Base-by-base conservation (phyloP, 225 moss, liverwort and hornwort genomes). In the Marchantia polymorpha region DNA sequence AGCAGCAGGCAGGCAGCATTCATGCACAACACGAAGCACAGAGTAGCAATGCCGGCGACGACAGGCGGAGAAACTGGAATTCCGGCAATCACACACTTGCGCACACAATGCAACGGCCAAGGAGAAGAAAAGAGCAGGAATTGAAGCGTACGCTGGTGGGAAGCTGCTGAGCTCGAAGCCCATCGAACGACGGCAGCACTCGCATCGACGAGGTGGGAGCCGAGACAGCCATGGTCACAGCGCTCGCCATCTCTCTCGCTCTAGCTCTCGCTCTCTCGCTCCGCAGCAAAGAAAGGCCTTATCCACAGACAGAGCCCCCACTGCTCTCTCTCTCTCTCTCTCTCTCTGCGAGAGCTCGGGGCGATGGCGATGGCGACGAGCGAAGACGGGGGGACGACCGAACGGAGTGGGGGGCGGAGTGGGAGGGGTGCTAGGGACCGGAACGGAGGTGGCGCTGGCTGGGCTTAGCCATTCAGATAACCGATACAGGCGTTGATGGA, bases 161-260 rank as follows among this genome's bases (percentile, higher is more conserved):
- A 46, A 49, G 65, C 51, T 67, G 78, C 12, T 59, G 65, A 12
- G 52, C 66, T 7, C 78, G 78, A 52, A 78, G 78, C 15, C 78
- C 78, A 22, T 78, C 78, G 63, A 78, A 78, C 16, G 78, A 50
- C 15, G 78, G 78, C 12, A 78, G 78, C 11, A 78, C 23, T 15
- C 47, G 65, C 51, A 67, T 0, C 26, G 66, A 51, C 50, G 78
- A 65, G 64, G 47, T 51, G 48, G 78, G 31, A 52, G 51, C 55
- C 27, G 67, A 67, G 65, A 67, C 52, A 65, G 67, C 67, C 65
- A 67, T 65, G 50, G 78, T 78, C 65, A 64, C 65, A 16, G 67
- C 51, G 65, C 52, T 67, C 53, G 64, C 78, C 78, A 65, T 78
- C 78, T 76, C 76, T 46, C 31, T 47, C 31, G 39, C 59, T 16